A percentile compares a stretch with the other conserved stretches of the same genome.
These are phyloP conservation scores for Arthrobotrys sphaeroides DNA, from an alignment of 2,329 filamentous ascomycete genomes.

Conservation along the genomic window DNA sequence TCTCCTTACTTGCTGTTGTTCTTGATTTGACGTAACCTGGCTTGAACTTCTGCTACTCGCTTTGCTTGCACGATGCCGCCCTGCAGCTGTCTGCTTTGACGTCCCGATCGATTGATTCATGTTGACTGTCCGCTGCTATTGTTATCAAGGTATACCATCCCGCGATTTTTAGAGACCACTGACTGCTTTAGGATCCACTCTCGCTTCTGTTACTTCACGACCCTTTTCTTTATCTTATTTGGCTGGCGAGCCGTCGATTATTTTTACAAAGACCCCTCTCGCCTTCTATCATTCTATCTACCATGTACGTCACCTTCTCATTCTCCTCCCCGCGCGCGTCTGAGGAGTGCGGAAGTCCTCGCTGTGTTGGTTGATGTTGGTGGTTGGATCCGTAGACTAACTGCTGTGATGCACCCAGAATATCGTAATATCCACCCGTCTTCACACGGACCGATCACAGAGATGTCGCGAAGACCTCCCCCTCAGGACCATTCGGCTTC, in stretches of 20 bases:
- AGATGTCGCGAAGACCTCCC: constrained; percentile 49
- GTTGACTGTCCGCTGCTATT: constrained; percentile 5
- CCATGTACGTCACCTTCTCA: constrained; percentile 23
- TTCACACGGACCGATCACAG: background rate
- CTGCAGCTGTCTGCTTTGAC: constrained; percentile 19
- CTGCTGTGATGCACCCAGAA: constrained; percentile 4
- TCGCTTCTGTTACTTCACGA: background rate
- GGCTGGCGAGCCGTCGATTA: constrained; percentile 47
- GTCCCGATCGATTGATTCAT: background rate
- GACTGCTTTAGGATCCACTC: constrained; percentile 33
- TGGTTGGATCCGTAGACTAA: background rate
- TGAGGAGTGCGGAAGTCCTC: constrained; percentile 31
- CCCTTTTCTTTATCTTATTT: background rate
- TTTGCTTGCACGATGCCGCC: background rate
- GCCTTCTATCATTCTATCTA: constrained; percentile 17
- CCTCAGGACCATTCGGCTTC: constrained; percentile 43
- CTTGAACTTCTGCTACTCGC: background rate
- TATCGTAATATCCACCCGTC: constrained; percentile 3
- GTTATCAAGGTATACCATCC: constrained; percentile 36
- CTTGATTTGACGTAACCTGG: too few species aligned
- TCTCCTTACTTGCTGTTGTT: background rate
- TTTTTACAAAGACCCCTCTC: constrained; percentile 50
- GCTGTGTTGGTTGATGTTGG: constrained; percentile 17
- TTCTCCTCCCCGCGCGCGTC: constrained; percentile 24
- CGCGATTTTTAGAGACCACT: constrained; percentile 42